Conservation (phyloP, 1,284 basidiomycete species). For the Pseudozyma sp. region DNA sequence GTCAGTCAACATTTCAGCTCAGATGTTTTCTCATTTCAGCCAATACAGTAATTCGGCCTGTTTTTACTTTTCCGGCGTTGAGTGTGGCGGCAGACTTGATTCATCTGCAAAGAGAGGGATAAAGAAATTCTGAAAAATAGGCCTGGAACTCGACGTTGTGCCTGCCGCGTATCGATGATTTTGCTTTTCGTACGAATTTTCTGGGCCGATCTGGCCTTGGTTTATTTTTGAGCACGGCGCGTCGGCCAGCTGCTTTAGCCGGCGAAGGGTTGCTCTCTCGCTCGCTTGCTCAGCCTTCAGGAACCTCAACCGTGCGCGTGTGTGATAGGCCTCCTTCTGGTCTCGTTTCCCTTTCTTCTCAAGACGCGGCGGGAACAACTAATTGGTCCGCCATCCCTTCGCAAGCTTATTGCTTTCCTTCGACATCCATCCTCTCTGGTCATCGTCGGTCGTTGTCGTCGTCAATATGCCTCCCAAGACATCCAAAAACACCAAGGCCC, state of each 20-base stretch:
- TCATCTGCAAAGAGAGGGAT: constrained; percentile 9
- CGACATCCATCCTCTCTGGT: constrained; percentile 1
- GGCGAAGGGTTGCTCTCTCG: too few species aligned
- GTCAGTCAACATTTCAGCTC: constrained; percentile 12
- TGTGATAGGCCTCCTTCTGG: too few species aligned
- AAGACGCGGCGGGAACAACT: too few species aligned
- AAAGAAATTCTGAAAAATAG: not conserved
- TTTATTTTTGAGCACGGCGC: too few species aligned
- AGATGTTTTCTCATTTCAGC: not conserved
- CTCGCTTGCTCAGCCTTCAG: too few species aligned
- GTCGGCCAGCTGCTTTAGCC: too few species aligned
- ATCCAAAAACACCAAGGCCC: constrained; percentile 21
- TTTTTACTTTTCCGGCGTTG: not conserved
- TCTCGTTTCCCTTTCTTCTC: too few species aligned
- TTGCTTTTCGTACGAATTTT: too few species aligned
- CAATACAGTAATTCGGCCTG: not conserved
- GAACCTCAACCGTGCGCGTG: too few species aligned
- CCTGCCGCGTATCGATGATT: too few species aligned
- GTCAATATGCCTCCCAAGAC: constrained; percentile 37
- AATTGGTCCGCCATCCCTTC: too few species aligned
- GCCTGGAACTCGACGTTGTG: not conserved
- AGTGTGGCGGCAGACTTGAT: not conserved
- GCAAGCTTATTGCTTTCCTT: not conserved
- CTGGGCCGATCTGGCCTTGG: too few species aligned
- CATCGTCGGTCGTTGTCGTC: not conserved